Percentiles rank a stretch among this genome's conserved stretches.
These are phyloP conservation scores for Tetradesmus obliquus DNA, from an alignment of 139 green algal species.

Conservation along the genomic window DNA sequence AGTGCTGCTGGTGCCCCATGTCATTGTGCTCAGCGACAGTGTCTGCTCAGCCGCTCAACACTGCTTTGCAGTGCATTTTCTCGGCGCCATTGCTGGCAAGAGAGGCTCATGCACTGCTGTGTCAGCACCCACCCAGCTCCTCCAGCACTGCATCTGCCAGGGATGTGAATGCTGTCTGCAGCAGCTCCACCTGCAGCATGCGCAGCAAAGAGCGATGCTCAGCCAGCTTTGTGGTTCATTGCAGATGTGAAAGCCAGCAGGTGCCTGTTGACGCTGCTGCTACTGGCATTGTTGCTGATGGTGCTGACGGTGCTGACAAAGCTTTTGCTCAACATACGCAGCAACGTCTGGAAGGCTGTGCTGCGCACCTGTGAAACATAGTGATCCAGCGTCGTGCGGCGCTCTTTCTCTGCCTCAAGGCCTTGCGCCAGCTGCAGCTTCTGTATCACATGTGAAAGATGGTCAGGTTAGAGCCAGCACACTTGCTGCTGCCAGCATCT, in stretches of 20 bases:
- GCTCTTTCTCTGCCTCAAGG: slow-evolving; percentile 34
- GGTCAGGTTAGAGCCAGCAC: neutral
- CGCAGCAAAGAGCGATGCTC: neutral
- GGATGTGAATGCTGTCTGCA: slow-evolving; percentile 39
- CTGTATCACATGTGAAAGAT: neutral
- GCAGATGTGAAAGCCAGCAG: neutral
- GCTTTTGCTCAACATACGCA: neutral
- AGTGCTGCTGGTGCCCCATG: no score
- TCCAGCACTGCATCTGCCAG: slow-evolving; percentile 43
- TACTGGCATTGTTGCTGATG: neutral
- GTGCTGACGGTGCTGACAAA: neutral
- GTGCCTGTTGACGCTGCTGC: neutral
- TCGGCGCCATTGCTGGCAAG: no score
- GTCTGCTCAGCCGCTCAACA: no score
- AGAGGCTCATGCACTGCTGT: no score
- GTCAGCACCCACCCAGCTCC: slow-evolving; percentile 25
- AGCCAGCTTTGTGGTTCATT: neutral
- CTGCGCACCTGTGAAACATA: slow-evolving; percentile 20
- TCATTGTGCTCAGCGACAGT: no score
- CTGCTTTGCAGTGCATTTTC: no score
- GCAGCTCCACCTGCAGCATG: slow-evolving; percentile 31
- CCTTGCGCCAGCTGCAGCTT: slow-evolving; percentile 40
- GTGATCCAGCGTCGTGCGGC: neutral
- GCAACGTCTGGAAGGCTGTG: neutral
- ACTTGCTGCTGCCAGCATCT: no score